phyloP scores from a whole-genome alignment of 1,284 basidiomycete genomes.

The Ganoderma leucocontextum region DNA sequence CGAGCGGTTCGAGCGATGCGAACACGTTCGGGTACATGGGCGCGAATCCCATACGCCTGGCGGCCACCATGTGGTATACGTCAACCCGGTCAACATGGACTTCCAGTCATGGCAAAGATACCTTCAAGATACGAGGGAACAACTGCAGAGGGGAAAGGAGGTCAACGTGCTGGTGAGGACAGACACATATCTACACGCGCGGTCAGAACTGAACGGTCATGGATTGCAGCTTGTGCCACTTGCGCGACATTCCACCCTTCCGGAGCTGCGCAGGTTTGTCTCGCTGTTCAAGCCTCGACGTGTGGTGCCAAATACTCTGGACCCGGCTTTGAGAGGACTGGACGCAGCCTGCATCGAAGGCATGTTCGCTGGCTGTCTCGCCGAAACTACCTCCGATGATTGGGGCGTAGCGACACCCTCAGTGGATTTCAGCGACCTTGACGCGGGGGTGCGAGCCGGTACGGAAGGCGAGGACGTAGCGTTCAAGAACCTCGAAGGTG shows the following conservation, averaged over 20 bases:
- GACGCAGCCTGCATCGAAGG: slow-evolving; percentile 76
- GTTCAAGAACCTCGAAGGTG: slow-evolving; percentile 67
- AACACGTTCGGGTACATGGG: slow-evolving; percentile 59
- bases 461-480: slow-evolving; percentile 52
- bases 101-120: slow-evolving; percentile 70
- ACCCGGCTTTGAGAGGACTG: slow-evolving; percentile 63
- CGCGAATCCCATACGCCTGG: slow-evolving; percentile 42
- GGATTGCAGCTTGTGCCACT: slow-evolving; percentile 77
- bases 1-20: slow-evolving; percentile 82
- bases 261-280: slow-evolving; percentile 85
- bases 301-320: slow-evolving; percentile 84
- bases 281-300: slow-evolving; percentile 77
- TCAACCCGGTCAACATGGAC: slow-evolving; percentile 80
- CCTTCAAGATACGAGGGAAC: slow-evolving; percentile 52
- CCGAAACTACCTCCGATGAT: slow-evolving; percentile 32
- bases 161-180: slow-evolving; percentile 65
- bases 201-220: slow-evolving; percentile 5
- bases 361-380: slow-evolving; percentile 69
- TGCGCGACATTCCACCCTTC: slow-evolving; percentile 85
- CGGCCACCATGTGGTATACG: slow-evolving; percentile 72
- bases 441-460: slow-evolving; percentile 28
- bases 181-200: not conserved
- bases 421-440: slow-evolving; percentile 30
- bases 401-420: slow-evolving; percentile 10
- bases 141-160: slow-evolving; percentile 53